Base-by-base conservation (phyloP, 2,329 filamentous ascomycete genomes). In the Hypoxylon sp. region DNA sequence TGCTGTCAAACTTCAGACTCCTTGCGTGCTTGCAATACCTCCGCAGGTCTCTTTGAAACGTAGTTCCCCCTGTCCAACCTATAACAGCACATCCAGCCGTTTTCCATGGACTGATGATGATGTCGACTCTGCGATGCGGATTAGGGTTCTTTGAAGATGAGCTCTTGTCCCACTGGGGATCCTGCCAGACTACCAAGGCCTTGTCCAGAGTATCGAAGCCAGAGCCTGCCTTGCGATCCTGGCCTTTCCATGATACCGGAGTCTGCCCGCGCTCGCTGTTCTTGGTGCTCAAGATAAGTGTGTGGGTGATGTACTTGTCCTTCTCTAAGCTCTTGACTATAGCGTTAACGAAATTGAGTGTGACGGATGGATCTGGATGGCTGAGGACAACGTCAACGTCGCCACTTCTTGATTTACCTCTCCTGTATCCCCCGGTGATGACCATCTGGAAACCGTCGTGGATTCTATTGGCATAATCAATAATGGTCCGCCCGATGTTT, bases 161-260 rank as follows among this genome's bases (percentile, higher is more conserved):
- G 68, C 73, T 73, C 13, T 40, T 42, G 13, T 65, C 67, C 59
- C 75, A 80, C 3, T 70, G 40, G 0, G 87, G 87, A 64, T 91
- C 78, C 67, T 96, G 90, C 93, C 93, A 97, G 0, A 97, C 91
- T 1, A 97, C 88, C 42, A 97, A 75, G 0, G 91, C 91, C 69
- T 97, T 97, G 69, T 97, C 92, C 1, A 97, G 78, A 0, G 86
- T 90, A 67, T 97, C 92, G 60, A 96, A 97, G 0, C 90, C 89
- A 15, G 78, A 74, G 0, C 80, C 79, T 1, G 74, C 73, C 44
- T 63, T 68, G 15, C 57, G 64, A 21, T 67, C 66, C 35, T 71
- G 67, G 0, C 78, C 79, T 55, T 78, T 80, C 79, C 79, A 84
- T 12, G 71, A 68, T 5, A 83, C 69, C 0, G 83, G 75, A 15